These are phyloP conservation scores for Sutorius australiensis DNA, from an alignment of 768 basidiomycete genomes.

Conservation along the genomic window DNA sequence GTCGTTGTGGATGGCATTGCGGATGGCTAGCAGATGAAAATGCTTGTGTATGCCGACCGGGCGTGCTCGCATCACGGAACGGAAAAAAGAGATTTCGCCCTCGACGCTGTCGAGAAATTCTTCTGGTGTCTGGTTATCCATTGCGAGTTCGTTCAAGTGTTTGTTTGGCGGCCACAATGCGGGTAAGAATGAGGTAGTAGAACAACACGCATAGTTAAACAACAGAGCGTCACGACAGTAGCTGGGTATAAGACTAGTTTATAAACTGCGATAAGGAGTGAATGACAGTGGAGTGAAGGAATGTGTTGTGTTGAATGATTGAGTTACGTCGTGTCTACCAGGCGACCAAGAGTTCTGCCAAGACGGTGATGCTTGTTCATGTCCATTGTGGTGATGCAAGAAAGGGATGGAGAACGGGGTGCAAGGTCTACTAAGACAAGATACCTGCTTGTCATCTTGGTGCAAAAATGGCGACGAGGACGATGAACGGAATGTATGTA, in stretches of 20 bases:
- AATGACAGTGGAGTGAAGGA: conserved; percentile 18
- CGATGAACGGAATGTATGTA: conserved; percentile 77
- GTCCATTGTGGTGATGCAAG: conserved; percentile 26
- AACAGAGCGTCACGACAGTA: conserved; percentile 16
- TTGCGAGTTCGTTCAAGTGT: conserved; percentile 2
- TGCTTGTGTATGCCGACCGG: conserved; percentile 81
- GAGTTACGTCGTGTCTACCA: conserved; percentile 14
- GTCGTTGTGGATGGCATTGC: conserved; percentile 66
- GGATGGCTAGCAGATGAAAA: conserved; percentile 77
- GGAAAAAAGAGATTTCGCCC: conserved; percentile 84
- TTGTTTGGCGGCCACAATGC: conserved; percentile 25
- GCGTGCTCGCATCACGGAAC: conserved; percentile 73
- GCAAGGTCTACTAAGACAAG: conserved; percentile 9
- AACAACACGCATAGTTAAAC: conserved; percentile 23
- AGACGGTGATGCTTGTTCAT: conserved; percentile 9
- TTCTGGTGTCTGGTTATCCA: conserved; percentile 29
- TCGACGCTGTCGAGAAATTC: conserved; percentile 66
- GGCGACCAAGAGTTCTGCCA: conserved; percentile 11
- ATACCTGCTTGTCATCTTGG: conserved; percentile 27
- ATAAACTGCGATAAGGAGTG: conserved; percentile 29
- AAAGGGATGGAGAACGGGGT: conserved; percentile 12
- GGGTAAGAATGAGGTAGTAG: conserved; percentile 8
- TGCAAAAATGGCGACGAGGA: conserved; percentile 65
- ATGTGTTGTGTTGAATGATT: conserved; percentile 12
- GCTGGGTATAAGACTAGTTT: conserved; percentile 27